These are phyloP conservation scores for Fusarium keratoplasticum DNA, from an alignment of 2,329 filamentous ascomycete species.

Conservation along the genomic window DNA sequence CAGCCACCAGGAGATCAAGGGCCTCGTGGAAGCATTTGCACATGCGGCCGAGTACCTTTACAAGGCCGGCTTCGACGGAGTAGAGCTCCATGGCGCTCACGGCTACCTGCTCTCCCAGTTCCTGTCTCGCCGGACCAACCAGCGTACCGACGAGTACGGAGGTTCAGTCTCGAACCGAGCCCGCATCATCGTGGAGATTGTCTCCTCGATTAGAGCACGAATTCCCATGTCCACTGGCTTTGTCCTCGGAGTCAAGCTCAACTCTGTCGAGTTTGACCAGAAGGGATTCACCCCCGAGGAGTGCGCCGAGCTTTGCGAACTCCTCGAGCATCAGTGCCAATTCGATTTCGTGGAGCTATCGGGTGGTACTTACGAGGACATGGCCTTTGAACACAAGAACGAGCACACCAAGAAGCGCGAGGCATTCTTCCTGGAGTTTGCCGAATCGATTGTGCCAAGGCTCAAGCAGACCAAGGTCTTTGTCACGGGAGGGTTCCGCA, in stretches of 20 bases:
- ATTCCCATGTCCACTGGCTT: conserved; percentile 43
- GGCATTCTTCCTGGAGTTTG: conserved; percentile 72
- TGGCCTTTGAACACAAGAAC: conserved; percentile 62
- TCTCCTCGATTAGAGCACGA: conserved; percentile 48
- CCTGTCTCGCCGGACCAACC: conserved; percentile 61
- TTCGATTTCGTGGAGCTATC: conserved; percentile 71
- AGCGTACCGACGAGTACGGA: conserved; percentile 64
- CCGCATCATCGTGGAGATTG: conserved; percentile 59
- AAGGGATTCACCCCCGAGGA: conserved; percentile 66
- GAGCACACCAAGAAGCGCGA: conserved; percentile 68
- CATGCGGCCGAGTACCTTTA: conserved; percentile 71
- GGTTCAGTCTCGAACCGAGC: conserved; percentile 57
- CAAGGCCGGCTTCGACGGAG: conserved; percentile 60
- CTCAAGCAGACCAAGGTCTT: conserved; percentile 66
- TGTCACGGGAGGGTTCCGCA: conserved; percentile 69
- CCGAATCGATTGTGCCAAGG: conserved; percentile 60
- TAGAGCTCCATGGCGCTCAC: conserved; percentile 46
- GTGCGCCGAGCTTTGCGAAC: conserved; percentile 58
- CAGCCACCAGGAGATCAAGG: conserved; percentile 64
- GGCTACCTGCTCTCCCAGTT: conserved; percentile 67
- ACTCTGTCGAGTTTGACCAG: conserved; percentile 66
- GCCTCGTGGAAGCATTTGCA: conserved; percentile 70
- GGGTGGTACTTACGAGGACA: conserved; percentile 69
- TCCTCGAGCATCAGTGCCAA: conserved; percentile 57
- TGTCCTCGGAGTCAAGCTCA: conserved; percentile 68